Conservation (phyloP, 345 rosid genomes). For the Populus nigra region DNA sequence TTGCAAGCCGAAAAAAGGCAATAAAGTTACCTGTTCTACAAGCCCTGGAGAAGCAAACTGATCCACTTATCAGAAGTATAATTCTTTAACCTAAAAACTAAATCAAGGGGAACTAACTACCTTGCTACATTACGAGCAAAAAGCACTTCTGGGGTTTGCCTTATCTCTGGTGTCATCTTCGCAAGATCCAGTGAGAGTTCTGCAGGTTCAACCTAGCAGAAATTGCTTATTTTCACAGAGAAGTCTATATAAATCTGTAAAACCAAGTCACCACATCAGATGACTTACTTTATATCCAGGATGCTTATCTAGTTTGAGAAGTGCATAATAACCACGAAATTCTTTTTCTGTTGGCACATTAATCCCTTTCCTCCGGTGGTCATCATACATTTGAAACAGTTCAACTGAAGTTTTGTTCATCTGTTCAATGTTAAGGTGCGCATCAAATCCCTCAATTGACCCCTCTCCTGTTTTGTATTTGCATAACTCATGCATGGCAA, state of each 20-base stretch:
- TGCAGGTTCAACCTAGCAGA: slow-evolving; percentile 88
- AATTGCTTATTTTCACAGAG: slow-evolving; percentile 21
- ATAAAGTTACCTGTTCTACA: slow-evolving; percentile 89
- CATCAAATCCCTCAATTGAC: slow-evolving; percentile 95
- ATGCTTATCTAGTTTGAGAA: slow-evolving; percentile 98
- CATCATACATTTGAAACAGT: slow-evolving; percentile 95
- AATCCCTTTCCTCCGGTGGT: slow-evolving; percentile 88
- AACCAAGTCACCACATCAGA: slow-evolving; percentile 16
- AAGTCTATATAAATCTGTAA: slow-evolving; percentile 13
- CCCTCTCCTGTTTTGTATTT: slow-evolving; percentile 96
- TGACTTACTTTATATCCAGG: slow-evolving; percentile 92
- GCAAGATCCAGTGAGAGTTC: slow-evolving; percentile 98
- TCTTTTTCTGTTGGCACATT: slow-evolving; percentile 71
- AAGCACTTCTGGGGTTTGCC: slow-evolving; percentile 84
- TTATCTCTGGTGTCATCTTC: slow-evolving; percentile 91
- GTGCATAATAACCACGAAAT: slow-evolving; percentile 97
- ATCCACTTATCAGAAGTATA: slow-evolving; percentile 35
- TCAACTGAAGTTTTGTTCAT: slow-evolving; percentile 98
- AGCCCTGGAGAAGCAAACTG: slow-evolving; percentile 55
- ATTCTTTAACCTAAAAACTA: slow-evolving; percentile 16
- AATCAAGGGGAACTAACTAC: slow-evolving; percentile 34
- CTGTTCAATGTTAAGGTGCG: slow-evolving; percentile 96
- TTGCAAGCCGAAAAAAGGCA: slow-evolving; percentile 86
- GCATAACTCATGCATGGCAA: slow-evolving; percentile 96
- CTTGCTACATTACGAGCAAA: slow-evolving; percentile 95